Conservation (phyloP, 2,329 filamentous ascomycete species). For the Thyridium curvatum region DNA sequence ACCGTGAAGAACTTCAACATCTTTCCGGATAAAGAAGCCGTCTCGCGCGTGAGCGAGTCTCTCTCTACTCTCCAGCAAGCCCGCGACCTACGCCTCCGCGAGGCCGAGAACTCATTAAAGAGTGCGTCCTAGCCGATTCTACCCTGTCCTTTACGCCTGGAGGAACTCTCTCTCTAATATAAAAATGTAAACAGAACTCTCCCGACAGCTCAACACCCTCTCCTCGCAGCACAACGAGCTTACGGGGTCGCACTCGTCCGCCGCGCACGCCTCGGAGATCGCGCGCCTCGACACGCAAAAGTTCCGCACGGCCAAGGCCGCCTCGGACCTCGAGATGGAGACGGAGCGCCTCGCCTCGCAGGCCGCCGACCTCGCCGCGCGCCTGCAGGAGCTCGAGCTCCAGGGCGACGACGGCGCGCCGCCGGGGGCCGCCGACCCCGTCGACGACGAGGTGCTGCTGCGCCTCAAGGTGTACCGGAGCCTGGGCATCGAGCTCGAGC, state of each 20-base stretch:
- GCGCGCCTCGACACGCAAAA: conserved; percentile 86
- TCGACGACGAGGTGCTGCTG: conserved; percentile 62
- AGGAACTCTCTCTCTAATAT: no score
- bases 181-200: no score
- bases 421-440: conserved; percentile 24
- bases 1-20: conserved; percentile 96
- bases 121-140: conserved; percentile 36
- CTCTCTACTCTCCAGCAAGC: conserved; percentile 78
- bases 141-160: no score
- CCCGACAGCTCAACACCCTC: conserved; percentile 69
- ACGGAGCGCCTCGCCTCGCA: conserved; percentile 84
- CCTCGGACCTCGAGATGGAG: conserved; percentile 85
- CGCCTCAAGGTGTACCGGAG: conserved; percentile 88
- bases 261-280: conserved; percentile 77
- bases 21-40: conserved; percentile 74
- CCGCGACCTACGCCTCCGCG: conserved; percentile 69
- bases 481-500: conserved; percentile 82
- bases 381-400: conserved; percentile 75
- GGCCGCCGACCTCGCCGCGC: conserved; percentile 65
- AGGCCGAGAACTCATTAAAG: conserved; percentile 61
- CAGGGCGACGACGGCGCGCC: conserved; percentile 74
- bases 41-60: conserved; percentile 78
- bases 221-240: conserved; percentile 73
- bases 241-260: conserved; percentile 65
- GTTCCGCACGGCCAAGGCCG: conserved; percentile 89